These are phyloP conservation scores for Colletotrichum paranaense DNA, from an alignment of 2,329 filamentous ascomycete species.

Conservation along the genomic window DNA sequence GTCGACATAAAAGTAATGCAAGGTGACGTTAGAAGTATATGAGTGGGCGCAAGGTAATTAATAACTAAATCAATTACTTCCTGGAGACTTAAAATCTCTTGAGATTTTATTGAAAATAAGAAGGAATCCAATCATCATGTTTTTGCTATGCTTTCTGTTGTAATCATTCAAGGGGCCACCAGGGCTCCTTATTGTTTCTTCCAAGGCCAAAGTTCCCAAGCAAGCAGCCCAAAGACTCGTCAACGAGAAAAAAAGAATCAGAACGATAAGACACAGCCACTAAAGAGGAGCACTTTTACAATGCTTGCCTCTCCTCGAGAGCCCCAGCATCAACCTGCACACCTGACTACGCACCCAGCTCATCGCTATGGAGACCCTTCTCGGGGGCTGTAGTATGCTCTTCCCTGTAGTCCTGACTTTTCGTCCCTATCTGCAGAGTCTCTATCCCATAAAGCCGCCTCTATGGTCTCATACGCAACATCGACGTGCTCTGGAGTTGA, in stretches of 20 bases:
- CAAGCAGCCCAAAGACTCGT: background rate
- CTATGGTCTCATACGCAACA: conserved; percentile 32
- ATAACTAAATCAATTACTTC: background rate
- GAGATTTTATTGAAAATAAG: background rate
- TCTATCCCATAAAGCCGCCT: conserved; percentile 15
- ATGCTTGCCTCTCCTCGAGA: background rate
- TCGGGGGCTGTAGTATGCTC: background rate
- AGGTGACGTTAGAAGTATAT: background rate
- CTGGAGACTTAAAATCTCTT: background rate
- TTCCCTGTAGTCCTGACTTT: background rate
- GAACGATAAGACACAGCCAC: too few relatives aligned
- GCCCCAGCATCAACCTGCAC: background rate
- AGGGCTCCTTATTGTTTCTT: background rate
- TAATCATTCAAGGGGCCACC: background rate
- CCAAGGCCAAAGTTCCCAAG: background rate
- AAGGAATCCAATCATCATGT: background rate
- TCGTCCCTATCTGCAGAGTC: background rate
- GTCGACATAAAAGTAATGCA: background rate
- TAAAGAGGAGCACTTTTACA: background rate
- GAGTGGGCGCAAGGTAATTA: background rate
- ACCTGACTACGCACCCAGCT: background rate
- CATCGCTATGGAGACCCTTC: background rate
- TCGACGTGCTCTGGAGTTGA: conserved; percentile 34
- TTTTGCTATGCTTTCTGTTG: background rate
- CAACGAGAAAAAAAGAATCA: background rate